Evolutionary conservation across 208 protist genomes (phyloP).

Genomic region (Strigomonas culicis): DNA sequence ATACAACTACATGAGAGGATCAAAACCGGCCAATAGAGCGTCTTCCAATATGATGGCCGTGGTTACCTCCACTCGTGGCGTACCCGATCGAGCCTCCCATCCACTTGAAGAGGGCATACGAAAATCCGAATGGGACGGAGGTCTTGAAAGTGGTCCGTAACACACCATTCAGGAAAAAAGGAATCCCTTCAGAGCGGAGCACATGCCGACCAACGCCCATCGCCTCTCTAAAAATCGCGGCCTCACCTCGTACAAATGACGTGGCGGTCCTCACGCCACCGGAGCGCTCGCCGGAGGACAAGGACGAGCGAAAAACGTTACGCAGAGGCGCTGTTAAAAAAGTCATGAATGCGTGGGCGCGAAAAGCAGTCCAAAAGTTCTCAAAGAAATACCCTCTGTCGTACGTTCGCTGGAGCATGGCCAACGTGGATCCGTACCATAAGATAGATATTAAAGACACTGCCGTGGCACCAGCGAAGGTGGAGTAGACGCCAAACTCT

Average conservation of each 20-base stretch:
- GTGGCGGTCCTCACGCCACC: constrained; percentile 56
- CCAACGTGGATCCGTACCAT: constrained; percentile 73
- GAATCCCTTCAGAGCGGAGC: constrained; percentile 50
- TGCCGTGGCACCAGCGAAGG: constrained; percentile 63
- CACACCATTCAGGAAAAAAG: constrained; percentile 79
- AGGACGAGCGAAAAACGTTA: constrained; percentile 75
- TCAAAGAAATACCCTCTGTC: constrained; percentile 28
- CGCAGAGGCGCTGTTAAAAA: constrained; percentile 79
- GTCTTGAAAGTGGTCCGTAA: constrained; percentile 81
- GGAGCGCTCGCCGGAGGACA: constrained; percentile 58
- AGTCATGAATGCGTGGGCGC: constrained; percentile 74
- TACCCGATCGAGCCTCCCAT: constrained; percentile 70
- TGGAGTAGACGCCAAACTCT: constrained; percentile 72
- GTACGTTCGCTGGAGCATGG: constrained; percentile 48
- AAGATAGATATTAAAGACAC: constrained; percentile 48
- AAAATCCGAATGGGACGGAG: constrained; percentile 80
- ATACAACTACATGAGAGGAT: not conserved
- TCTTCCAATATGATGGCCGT: constrained; percentile 21
- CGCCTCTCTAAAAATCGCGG: constrained; percentile 65
- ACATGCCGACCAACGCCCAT: constrained; percentile 47
- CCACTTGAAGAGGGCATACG: constrained; percentile 64
- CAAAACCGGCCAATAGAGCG: constrained; percentile 31
- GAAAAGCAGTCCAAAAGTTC: constrained; percentile 65
- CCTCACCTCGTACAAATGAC: constrained; percentile 61
- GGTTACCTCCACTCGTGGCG: constrained; percentile 17